phyloP scores from a whole-genome alignment of 2,329 filamentous ascomycete species.

The Lizonia empirigonia region DNA sequence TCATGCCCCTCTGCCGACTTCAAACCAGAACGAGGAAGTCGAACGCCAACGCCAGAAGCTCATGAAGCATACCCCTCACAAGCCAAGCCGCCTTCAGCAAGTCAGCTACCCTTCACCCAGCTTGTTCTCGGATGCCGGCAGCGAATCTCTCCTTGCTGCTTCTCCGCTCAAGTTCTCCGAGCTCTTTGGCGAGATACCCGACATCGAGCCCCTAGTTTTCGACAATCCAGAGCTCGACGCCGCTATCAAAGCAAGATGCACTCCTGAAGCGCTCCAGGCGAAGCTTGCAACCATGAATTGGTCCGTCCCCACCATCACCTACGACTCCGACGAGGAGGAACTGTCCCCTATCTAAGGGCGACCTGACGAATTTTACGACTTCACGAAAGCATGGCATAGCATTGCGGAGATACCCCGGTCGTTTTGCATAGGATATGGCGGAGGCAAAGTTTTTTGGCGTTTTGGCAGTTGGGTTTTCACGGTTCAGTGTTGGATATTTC shows the following conservation, averaged over 20 bases:
- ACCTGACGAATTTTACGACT: conserved; percentile 5
- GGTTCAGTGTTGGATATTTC: too few relatives aligned
- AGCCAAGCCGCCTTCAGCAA: conserved; percentile 42
- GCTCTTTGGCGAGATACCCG: conserved; percentile 31
- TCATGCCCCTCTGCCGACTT: conserved; percentile 34
- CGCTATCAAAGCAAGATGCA: conserved; percentile 14
- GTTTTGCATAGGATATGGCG: not conserved
- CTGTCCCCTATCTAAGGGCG: conserved; percentile 10
- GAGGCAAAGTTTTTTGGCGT: not conserved
- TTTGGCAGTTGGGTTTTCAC: not conserved
- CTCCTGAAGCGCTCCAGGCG: conserved; percentile 18
- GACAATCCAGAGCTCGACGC: conserved; percentile 23
- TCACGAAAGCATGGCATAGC: not conserved
- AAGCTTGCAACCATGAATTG: conserved; percentile 21
- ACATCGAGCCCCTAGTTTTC: conserved; percentile 25
- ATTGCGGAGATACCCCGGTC: not conserved
- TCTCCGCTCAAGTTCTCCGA: conserved; percentile 22
- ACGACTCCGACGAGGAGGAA: conserved; percentile 36
- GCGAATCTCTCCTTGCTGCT: conserved; percentile 25
- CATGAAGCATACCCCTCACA: conserved; percentile 44
- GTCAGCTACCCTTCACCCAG: conserved; percentile 43
- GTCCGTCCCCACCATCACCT: conserved; percentile 21
- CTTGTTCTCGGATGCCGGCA: conserved; percentile 34
- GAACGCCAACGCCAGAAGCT: conserved; percentile 37
- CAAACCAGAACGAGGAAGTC: conserved; percentile 26